Conservation (phyloP, 441 rosid species). For the Adansonia grandidieri region DNA sequence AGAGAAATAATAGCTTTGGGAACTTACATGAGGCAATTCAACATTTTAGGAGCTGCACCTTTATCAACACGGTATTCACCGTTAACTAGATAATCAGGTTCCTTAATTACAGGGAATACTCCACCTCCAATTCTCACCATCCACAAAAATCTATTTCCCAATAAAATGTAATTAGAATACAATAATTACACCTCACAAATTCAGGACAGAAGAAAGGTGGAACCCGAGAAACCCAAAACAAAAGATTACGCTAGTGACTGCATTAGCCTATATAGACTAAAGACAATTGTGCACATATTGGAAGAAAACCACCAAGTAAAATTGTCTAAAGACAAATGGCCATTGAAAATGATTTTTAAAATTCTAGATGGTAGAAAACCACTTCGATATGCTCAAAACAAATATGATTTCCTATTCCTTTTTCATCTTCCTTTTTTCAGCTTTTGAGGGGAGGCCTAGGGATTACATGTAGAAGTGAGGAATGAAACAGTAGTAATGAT, state of each 20-base stretch:
- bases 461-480: not conserved
- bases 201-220: not conserved
- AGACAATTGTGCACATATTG: not conserved
- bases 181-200: not conserved
- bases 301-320: not conserved
- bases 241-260: not conserved
- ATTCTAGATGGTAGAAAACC: not conserved
- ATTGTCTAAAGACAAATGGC: not conserved
- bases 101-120: slow-evolving; percentile 96
- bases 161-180: slow-evolving; percentile 22
- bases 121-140: slow-evolving; percentile 99
- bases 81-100: slow-evolving; percentile 95
- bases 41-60: slow-evolving; percentile 96
- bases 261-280: not conserved
- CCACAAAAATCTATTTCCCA: slow-evolving; percentile 83
- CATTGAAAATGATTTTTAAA: not conserved
- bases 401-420: not conserved
- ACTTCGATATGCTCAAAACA: not conserved
- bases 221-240: not conserved
- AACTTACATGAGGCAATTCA: slow-evolving; percentile 98
- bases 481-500: too few species aligned
- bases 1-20: not conserved
- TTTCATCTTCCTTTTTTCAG: not conserved
- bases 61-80: slow-evolving; percentile 99
- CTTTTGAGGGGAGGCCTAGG: not conserved